These are phyloP conservation scores for Vickermania ingenoplastis DNA, from an alignment of 208 protist species.

Conservation along the genomic window DNA sequence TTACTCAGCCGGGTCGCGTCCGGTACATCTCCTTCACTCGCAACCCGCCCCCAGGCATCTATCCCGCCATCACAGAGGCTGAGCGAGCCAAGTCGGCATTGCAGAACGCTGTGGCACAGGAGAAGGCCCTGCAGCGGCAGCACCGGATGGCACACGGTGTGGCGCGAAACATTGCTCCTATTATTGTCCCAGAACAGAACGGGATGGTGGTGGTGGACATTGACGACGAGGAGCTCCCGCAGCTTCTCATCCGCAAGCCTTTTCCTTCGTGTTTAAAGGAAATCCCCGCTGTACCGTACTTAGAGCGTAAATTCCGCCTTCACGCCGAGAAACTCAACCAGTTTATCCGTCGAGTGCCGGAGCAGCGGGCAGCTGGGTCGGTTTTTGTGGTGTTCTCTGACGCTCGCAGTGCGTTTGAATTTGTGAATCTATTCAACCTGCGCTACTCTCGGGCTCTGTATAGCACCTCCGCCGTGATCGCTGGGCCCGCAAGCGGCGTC, in stretches of 20 bases:
- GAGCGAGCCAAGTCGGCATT: conserved; percentile 50
- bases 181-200: neutral
- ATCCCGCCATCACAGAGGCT: conserved; percentile 34
- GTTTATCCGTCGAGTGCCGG: conserved; percentile 27
- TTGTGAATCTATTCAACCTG: conserved; percentile 55
- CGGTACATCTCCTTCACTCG: conserved; percentile 58
- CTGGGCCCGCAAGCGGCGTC: conserved; percentile 53
- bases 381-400: conserved; percentile 70
- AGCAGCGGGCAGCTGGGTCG: conserved; percentile 19
- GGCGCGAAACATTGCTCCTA: neutral
- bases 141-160: neutral
- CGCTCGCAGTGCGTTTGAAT: conserved; percentile 54
- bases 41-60: conserved; percentile 38
- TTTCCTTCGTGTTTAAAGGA: conserved; percentile 14
- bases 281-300: conserved; percentile 43
- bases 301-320: conserved; percentile 25
- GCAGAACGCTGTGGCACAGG: conserved; percentile 62
- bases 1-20: conserved; percentile 39
- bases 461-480: conserved; percentile 41
- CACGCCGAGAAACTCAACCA: conserved; percentile 30
- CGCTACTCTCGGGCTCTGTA: conserved; percentile 25
- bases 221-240: neutral
- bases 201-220: neutral
- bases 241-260: neutral
- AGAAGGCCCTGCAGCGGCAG: conserved; percentile 29